A percentile compares a stretch with the other conserved stretches of the same genome.
Conservation (phyloP, 108 stramenopile genomes). For the Pseudonitzschia multistriata region DNA sequence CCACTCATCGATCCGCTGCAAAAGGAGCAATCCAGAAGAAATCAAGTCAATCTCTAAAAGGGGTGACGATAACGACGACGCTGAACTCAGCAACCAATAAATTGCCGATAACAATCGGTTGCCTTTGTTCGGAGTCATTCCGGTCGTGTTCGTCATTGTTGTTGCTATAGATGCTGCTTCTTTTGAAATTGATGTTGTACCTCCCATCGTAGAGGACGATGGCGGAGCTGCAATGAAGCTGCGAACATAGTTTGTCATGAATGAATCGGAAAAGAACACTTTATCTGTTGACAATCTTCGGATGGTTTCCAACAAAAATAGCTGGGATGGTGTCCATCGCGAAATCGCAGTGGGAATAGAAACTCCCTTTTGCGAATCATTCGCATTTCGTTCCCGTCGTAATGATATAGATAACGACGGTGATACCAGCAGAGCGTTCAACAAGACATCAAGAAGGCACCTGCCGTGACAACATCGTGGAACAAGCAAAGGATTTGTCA, state of each 20-base stretch:
- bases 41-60: not conserved
- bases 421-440: constrained; percentile 12
- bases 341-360: not conserved
- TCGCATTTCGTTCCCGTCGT: not conserved
- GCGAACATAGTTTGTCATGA: not conserved
- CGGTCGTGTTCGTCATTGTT: not conserved
- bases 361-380: not conserved
- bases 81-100: constrained; percentile 8
- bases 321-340: constrained; percentile 10
- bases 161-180: not conserved
- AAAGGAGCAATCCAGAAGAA: not conserved
- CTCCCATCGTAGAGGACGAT: not conserved
- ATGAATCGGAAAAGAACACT: not conserved
- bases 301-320: constrained; percentile 10
- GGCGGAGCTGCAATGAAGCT: not conserved
- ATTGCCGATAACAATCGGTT: constrained; percentile 9
- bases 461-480: constrained; percentile 5
- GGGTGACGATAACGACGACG: not conserved
- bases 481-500: not conserved
- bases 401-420: constrained; percentile 3
- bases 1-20: constrained; percentile 5
- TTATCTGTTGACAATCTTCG: not conserved
- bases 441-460: not conserved
- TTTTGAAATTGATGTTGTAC: not conserved
- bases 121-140: constrained; percentile 1